Evolutionary conservation across 2,329 filamentous ascomycete species (phyloP).

Genomic region (Aspergillus caelatus): DNA sequence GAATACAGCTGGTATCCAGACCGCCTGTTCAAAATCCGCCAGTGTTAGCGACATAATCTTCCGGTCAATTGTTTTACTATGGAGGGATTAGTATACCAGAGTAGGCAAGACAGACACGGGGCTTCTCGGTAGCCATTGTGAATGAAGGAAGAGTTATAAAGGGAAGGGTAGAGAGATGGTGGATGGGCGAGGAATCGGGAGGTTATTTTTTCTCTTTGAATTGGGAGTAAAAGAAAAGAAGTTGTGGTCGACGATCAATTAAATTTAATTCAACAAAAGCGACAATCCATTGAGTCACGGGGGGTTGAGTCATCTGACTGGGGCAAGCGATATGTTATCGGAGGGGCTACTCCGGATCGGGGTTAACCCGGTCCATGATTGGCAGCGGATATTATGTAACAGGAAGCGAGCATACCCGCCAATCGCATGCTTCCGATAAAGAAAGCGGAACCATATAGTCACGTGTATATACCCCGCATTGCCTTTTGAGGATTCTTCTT

Average conservation of each 20-base stretch:
- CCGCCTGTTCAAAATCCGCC: constrained; percentile 34
- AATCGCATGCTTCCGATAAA: background rate
- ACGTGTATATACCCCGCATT: background rate
- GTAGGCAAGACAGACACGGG: constrained; percentile 27
- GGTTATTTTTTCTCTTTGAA: background rate
- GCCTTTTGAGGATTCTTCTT: background rate
- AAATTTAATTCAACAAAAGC: constrained; percentile 1
- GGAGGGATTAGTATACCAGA: constrained; percentile 20
- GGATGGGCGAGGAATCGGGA: background rate
- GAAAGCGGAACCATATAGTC: background rate
- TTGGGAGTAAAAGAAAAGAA: background rate
- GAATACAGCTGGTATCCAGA: constrained; percentile 47
- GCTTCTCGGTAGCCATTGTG: constrained; percentile 21
- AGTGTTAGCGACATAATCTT: constrained; percentile 10
- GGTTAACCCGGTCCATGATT: background rate
- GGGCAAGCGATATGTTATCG: background rate
- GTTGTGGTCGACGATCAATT: background rate
- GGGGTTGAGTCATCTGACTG: constrained; percentile 3
- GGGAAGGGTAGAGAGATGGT: background rate
- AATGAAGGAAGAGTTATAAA: background rate
- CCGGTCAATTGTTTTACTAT: background rate
- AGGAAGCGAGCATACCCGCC: background rate
- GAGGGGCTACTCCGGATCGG: background rate
- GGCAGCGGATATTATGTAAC: constrained; percentile 5
- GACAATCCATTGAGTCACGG: constrained; percentile 4